Conservation (phyloP, 192 early-diverging fungal species). For the Backusella sp. region DNA sequence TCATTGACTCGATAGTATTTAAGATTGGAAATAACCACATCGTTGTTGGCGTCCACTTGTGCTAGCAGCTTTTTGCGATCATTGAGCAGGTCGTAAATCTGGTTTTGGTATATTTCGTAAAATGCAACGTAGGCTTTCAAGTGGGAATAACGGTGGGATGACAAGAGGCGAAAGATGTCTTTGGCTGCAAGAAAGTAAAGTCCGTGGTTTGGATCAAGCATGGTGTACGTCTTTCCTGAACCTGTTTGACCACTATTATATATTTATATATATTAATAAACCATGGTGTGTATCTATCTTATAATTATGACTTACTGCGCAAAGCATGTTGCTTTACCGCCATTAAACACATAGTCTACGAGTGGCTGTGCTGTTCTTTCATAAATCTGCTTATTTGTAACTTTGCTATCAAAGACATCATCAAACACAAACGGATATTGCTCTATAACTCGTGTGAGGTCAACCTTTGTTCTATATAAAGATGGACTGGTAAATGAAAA, state of each 20-base stretch:
- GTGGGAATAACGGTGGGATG: constrained; percentile 65
- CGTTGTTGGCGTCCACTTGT: constrained; percentile 93
- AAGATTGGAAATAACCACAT: constrained; percentile 86
- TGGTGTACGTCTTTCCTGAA: constrained; percentile 93
- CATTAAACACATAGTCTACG: constrained; percentile 90
- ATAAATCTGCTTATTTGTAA: constrained; percentile 87
- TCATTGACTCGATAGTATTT: constrained; percentile 81
- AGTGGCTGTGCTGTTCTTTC: constrained; percentile 87
- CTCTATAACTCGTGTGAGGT: constrained; percentile 93
- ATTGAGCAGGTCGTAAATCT: constrained; percentile 92
- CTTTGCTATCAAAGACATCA: constrained; percentile 87
- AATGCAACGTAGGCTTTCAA: constrained; percentile 84
- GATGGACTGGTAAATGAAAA: background rate
- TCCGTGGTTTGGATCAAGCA: constrained; percentile 86
- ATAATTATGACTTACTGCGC: constrained; percentile 76
- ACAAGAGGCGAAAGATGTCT: constrained; percentile 83
- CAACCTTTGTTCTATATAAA: constrained; percentile 75
- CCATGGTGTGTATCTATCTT: background rate
- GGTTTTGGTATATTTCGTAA: constrained; percentile 97
- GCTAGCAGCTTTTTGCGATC: constrained; percentile 84
- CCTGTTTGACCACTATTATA: constrained; percentile 72
- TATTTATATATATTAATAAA: background rate
- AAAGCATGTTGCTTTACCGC: constrained; percentile 98
- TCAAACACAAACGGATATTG: constrained; percentile 94
- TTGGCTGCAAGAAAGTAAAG: constrained; percentile 89